Conservation (phyloP, 2,329 filamentous ascomycete species). For the Neofusicoccum umdonicola region DNA sequence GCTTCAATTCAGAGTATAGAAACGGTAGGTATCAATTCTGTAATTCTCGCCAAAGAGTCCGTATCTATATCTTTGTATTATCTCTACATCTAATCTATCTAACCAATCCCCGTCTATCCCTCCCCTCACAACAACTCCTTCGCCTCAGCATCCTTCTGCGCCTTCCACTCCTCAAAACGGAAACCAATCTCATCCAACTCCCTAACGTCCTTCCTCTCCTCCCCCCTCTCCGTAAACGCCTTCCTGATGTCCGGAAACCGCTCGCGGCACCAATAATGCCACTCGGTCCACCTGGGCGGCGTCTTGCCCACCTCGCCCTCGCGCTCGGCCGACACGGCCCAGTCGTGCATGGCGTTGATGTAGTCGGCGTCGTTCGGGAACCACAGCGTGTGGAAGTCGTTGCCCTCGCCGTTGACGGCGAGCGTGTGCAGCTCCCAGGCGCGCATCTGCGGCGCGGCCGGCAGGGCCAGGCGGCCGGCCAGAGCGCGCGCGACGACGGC, state of each 20-base stretch:
- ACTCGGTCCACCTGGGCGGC: conserved; percentile 69
- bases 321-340: conserved; percentile 51
- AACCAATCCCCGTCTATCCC: too few species aligned
- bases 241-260: conserved; percentile 68
- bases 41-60: too few species aligned
- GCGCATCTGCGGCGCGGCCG: conserved; percentile 62
- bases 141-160: conserved; percentile 20
- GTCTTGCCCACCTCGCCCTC: conserved; percentile 58
- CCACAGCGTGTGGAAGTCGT: conserved; percentile 54
- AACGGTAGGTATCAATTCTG: too few species aligned
- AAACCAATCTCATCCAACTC: conserved; percentile 66
- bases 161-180: conserved; percentile 32
- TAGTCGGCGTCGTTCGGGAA: conserved; percentile 66
- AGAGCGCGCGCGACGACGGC: conserved; percentile 75
- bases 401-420: conserved; percentile 46
- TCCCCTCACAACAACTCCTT: conserved; percentile 14
- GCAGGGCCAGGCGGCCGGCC: conserved; percentile 67
- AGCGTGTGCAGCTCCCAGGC: conserved; percentile 59
- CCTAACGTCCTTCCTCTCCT: conserved; percentile 55
- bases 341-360: conserved; percentile 67
- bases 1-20: too few species aligned
- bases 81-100: too few species aligned
- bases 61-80: too few species aligned
- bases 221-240: conserved; percentile 66
- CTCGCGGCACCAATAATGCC: conserved; percentile 69